Evolutionary conservation across 192 early-diverging fungal genomes (phyloP).

Genomic region (Jimgerdemannia flammicorona): DNA sequence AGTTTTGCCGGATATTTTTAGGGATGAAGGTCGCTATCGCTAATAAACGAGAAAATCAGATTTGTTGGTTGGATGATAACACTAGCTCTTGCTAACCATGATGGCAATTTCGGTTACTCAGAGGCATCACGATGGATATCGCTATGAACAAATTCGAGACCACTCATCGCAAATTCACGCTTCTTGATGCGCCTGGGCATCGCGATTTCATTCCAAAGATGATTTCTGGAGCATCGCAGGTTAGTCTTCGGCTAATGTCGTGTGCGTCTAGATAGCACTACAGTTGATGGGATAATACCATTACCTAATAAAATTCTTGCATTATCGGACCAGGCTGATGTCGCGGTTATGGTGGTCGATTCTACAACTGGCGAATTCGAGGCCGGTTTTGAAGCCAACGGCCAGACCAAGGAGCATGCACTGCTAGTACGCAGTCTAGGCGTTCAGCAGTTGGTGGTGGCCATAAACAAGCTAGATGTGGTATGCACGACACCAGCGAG

Average conservation of each 20-base stretch:
- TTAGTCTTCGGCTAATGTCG: conserved; percentile 18
- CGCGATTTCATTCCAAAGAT: conserved; percentile 99
- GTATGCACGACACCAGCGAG: conserved; percentile 32
- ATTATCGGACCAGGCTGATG: conserved; percentile 70
- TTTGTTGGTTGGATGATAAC: too few relatives aligned
- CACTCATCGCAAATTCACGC: conserved; percentile 65
- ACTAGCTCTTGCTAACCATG: too few relatives aligned
- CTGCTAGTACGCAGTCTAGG: conserved; percentile 89
- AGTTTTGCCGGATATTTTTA: not conserved
- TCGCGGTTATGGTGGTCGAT: conserved; percentile 91
- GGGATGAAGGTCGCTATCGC: not conserved
- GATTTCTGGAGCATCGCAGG: conserved; percentile 91
- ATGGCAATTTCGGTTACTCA: conserved; percentile 13
- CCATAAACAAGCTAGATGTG: conserved; percentile 93
- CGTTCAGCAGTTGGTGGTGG: conserved; percentile 87
- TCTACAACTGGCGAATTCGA: conserved; percentile 89
- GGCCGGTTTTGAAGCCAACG: conserved; percentile 88
- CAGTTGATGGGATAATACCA: too few relatives aligned
- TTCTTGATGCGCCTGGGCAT: conserved; percentile 97
- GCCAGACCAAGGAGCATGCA: conserved; percentile 97
- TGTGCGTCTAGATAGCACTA: too few relatives aligned
- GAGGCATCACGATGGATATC: conserved; percentile 97
- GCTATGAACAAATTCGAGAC: conserved; percentile 91
- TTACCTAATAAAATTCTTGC: too few relatives aligned
- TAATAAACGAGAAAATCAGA: too few relatives aligned